Conservation (phyloP, 1,284 basidiomycete species). For the Tilletia caries region DNA sequence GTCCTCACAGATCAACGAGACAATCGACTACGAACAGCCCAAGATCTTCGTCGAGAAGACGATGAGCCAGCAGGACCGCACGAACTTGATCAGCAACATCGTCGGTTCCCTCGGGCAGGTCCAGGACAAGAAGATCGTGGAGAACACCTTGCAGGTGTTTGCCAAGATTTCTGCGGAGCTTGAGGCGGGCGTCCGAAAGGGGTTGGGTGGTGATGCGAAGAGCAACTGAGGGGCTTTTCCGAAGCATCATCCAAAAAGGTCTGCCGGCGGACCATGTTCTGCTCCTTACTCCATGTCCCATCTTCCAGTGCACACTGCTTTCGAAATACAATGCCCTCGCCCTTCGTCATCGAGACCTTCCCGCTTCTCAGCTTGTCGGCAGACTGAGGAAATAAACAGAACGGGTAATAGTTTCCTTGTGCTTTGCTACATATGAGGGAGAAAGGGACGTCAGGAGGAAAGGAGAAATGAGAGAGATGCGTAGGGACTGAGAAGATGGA, state of each 20-base stretch:
- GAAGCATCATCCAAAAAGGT: too few species aligned
- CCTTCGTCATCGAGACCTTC: too few species aligned
- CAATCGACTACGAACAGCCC: conserved; percentile 10
- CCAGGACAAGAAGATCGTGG: neutral
- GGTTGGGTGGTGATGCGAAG: neutral
- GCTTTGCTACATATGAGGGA: conserved; percentile 1
- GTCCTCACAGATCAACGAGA: neutral
- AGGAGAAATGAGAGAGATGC: neutral
- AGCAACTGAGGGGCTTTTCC: neutral
- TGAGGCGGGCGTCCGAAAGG: neutral
- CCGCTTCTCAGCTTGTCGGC: too few species aligned
- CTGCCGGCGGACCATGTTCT: too few species aligned
- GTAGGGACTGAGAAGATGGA: neutral
- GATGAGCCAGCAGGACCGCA: neutral
- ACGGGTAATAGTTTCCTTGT: too few species aligned
- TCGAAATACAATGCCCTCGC: too few species aligned
- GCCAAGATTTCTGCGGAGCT: conserved; percentile 2
- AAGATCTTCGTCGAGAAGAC: conserved; percentile 3
- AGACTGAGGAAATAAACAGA: too few species aligned
- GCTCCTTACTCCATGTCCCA: too few species aligned
- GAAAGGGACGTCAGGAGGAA: neutral
- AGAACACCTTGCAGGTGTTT: neutral
- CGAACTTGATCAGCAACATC: neutral
- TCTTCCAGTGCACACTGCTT: too few species aligned
- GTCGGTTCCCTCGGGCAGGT: conserved; percentile 1